These are phyloP conservation scores for Neurospora pannonica DNA, from an alignment of 495 filamentous ascomycete species.

Conservation along the genomic window DNA sequence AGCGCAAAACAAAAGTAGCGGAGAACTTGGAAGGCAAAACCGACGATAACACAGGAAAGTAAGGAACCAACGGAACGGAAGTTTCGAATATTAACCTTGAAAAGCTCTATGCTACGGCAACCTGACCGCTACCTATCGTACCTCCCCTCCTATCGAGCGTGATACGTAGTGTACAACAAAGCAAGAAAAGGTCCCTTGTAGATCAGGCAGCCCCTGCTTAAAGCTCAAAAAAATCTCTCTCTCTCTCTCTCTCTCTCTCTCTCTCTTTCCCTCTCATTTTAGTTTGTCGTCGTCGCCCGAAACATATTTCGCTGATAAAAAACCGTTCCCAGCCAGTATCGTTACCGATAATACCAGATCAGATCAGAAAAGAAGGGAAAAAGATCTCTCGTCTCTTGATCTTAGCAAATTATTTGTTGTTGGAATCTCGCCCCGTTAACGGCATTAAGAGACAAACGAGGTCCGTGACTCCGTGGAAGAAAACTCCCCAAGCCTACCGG, in stretches of 20 bases:
- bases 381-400: constrained; percentile 11
- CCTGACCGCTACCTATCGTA: neutral
- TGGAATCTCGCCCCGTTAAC: neutral
- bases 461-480: neutral
- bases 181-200: constrained; percentile 4
- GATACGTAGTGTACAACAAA: constrained; percentile 29
- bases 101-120: neutral
- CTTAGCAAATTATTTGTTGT: neutral
- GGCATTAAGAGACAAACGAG: neutral
- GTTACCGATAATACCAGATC: neutral
- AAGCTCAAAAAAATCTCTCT: constrained; percentile 1
- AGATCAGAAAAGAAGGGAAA: constrained; percentile 13
- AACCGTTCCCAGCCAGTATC: constrained; percentile 14
- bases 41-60: neutral
- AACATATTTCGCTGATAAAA: neutral
- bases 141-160: neutral
- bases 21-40: neutral
- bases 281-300: neutral
- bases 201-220: neutral
- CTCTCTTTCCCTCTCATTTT: neutral
- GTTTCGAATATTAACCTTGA: neutral
- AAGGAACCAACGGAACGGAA: neutral
- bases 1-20: neutral
- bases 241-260: neutral
- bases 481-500: constrained; percentile 19